A percentile compares a stretch with the other conserved stretches of the same genome.
These are phyloP conservation scores for Penicillium atrosanguineum DNA, from an alignment of 495 filamentous ascomycete genomes.

Conservation along the genomic window DNA sequence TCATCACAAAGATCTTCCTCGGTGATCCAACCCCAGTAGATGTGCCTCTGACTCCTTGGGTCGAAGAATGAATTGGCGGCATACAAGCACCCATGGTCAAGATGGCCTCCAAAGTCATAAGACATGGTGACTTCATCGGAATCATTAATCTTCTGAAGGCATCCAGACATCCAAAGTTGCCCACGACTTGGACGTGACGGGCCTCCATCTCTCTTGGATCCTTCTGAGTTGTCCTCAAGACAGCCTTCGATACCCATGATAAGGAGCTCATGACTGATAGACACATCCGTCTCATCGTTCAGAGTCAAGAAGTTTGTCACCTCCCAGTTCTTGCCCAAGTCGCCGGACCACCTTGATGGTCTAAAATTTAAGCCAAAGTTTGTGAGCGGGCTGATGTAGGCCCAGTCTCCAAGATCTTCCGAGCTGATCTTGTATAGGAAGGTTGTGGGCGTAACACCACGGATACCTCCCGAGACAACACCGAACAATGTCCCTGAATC, in stretches of 20 bases:
- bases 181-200: conserved; percentile 9
- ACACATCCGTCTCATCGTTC: not conserved
- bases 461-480: conserved; percentile 5
- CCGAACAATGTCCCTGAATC: not conserved
- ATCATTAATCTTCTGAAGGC: not conserved
- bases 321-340: conserved; percentile 19
- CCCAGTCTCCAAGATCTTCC: not conserved
- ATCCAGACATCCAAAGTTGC: conserved; percentile 19
- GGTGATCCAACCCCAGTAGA: conserved; percentile 15
- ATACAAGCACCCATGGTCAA: conserved; percentile 17
- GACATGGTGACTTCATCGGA: not conserved
- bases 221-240: not conserved
- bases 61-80: conserved; percentile 20
- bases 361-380: conserved; percentile 5
- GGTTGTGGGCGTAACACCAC: conserved; percentile 3
- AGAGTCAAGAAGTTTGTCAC: conserved; percentile 15
- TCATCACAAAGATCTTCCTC: conserved; percentile 16
- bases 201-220: not conserved
- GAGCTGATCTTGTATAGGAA: conserved; percentile 1
- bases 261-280: conserved; percentile 3
- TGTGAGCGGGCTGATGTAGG: conserved; percentile 2
- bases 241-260: conserved; percentile 17
- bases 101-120: conserved; percentile 11
- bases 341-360: conserved; percentile 18
- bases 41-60: conserved; percentile 8